Evolutionary conservation across 2,329 filamentous ascomycete genomes (phyloP), one percentile per base, ranked within the genome.

Genomic region (Aspergillus eucalypticola): DNA sequence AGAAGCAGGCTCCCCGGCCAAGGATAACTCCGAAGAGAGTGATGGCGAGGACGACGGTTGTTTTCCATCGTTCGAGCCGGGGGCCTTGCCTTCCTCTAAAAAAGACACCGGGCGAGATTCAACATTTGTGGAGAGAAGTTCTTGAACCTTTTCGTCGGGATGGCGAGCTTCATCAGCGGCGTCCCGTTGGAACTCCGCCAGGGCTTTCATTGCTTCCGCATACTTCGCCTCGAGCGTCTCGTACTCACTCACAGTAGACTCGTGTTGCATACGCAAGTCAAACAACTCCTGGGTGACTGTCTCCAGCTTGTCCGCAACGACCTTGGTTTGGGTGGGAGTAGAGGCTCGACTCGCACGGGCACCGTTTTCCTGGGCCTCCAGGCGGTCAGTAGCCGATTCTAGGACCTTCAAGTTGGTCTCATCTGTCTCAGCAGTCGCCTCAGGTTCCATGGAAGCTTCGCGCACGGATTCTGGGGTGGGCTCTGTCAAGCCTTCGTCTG

Each of bases 11-110:
- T 90, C 90, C 84, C 90, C 86, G 82, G 86, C 91, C 75, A 90
- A 96, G 71, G 91, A 96, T 75, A 96, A 85, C 80, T 98, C 95
- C 79, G 92, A 95, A 67, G 92, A 97, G 68, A 97, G 89, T 72
- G 92, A 96, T 76, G 89, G 92, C 81, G 92, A 93, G 71, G 90
- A 93, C 77, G 90, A 91, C 72, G 82, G 83, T 78, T 86, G 86
- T 76, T 81, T 80, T 83, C 81, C 83, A 81, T 88, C 84, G 79
- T 88, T 92, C 75, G 86, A 80, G 73, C 87, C 89, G 78, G 85
- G 89, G 71, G 87, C 86, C 79, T 86, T 88, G 70, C 83, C 82
- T 72, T 92, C 88, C 64, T 88, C 92, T 86, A 95, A 88, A 88
- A 95, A 95, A 83, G 92, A 94, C 58, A 86, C 84, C 11, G 90